A percentile compares a stretch with the other conserved stretches of the same genome.
Conservation (phyloP, 1,284 basidiomycete genomes). For the Heterobasidion irregulare region DNA sequence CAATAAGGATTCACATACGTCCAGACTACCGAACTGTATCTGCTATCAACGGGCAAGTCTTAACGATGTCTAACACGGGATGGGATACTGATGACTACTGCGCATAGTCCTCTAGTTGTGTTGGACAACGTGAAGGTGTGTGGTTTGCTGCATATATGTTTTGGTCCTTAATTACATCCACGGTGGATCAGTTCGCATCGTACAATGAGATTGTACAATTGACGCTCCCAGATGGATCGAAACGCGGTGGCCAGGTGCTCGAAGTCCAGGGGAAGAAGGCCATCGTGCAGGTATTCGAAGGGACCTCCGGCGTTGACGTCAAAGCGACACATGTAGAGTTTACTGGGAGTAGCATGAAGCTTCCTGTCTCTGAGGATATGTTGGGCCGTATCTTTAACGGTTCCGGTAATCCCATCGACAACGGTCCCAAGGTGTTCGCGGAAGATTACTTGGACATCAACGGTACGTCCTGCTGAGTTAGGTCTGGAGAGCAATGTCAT, state of each 20-base stretch:
- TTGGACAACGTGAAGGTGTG: slow-evolving; percentile 96
- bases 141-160: slow-evolving; percentile 5
- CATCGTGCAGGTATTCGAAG: slow-evolving; percentile 99
- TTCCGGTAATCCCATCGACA: slow-evolving; percentile 95
- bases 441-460: slow-evolving; percentile 99
- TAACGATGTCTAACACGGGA: slow-evolving; percentile 2
- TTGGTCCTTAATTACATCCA: slow-evolving; percentile 6
- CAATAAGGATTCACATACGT: background rate
- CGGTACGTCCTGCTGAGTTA: slow-evolving; percentile 42
- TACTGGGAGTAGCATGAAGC: slow-evolving; percentile 97
- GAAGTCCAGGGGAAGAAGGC: slow-evolving; percentile 99
- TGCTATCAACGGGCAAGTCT: slow-evolving; percentile 77
- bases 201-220: slow-evolving; percentile 99
- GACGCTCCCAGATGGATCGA: slow-evolving; percentile 92
- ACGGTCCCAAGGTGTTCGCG: slow-evolving; percentile 98
- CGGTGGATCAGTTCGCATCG: slow-evolving; percentile 75
- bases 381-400: slow-evolving; percentile 99
- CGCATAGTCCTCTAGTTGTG: slow-evolving; percentile 80
- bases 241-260: slow-evolving; percentile 94
- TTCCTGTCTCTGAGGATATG: slow-evolving; percentile 99
- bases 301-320: slow-evolving; percentile 96
- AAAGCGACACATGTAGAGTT: slow-evolving; percentile 97
- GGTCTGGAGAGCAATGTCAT: too few species aligned
- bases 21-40: slow-evolving; percentile 16
- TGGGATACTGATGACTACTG: slow-evolving; percentile 12